Conservation (phyloP, 177 flowering plant genomes). For the Tripterygium wilfordii region DNA sequence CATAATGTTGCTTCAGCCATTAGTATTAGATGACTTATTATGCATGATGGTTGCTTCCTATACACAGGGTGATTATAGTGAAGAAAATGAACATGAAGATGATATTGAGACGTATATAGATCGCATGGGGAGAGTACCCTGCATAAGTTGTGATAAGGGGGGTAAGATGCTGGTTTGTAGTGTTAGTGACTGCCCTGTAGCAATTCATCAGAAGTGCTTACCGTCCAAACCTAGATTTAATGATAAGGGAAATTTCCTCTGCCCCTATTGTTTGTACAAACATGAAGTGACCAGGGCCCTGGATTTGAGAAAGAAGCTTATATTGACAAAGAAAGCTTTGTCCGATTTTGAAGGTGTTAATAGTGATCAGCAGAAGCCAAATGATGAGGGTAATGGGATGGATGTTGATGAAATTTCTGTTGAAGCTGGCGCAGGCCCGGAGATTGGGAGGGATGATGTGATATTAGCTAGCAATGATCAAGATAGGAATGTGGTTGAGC, state of each 20-base stretch:
- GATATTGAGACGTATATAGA: too few species aligned
- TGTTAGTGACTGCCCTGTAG: conserved; percentile 27
- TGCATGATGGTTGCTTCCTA: too few species aligned
- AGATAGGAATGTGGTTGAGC: neutral
- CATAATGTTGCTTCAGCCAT: too few species aligned
- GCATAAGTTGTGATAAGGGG: conserved; percentile 31
- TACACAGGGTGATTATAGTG: too few species aligned
- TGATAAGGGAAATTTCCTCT: conserved; percentile 33
- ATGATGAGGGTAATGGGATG: conserved; percentile 1
- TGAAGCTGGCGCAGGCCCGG: too few species aligned
- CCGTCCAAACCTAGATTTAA: conserved; percentile 29
- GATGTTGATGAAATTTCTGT: conserved; percentile 2
- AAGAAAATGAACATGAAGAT: too few species aligned
- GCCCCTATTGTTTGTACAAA: conserved; percentile 46
- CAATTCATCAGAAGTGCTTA: conserved; percentile 38
- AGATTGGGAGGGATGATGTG: too few species aligned
- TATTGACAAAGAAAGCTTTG: conserved; percentile 26
- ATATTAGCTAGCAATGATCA: neutral
- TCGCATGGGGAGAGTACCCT: conserved; percentile 12
- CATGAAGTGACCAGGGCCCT: conserved; percentile 11
- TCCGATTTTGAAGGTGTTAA: conserved; percentile 9
- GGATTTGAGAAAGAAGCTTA: conserved; percentile 18
- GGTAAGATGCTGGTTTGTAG: conserved; percentile 36
- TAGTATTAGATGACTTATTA: too few species aligned
- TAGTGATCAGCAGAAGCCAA: conserved; percentile 8